Conservation (phyloP, 345 rosid species). For the Excoecaria cochinchinensis region DNA sequence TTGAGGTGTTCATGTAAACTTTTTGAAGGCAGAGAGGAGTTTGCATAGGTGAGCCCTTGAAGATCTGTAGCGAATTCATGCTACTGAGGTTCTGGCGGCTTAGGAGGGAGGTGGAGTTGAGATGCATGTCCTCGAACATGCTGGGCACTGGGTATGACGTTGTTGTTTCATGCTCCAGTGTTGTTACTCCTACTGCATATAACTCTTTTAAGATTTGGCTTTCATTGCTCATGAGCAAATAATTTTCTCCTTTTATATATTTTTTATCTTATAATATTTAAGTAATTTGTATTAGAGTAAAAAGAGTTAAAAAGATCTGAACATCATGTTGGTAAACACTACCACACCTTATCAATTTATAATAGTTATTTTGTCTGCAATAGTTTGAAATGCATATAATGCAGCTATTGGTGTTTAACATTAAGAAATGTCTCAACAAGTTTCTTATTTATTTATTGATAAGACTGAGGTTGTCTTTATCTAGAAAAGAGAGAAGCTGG, state of each 20-base stretch:
- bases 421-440: no score
- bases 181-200: background rate
- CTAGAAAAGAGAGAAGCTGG: no score
- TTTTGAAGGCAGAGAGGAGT: slow-evolving; percentile 95
- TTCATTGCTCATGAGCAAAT: background rate
- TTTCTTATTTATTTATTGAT: no score
- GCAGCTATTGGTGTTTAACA: no score
- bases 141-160: slow-evolving; percentile 94
- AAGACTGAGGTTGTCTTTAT: no score
- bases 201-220: background rate
- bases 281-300: no score
- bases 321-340: no score
- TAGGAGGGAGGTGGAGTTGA: slow-evolving; percentile 90
- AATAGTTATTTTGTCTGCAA: no score
- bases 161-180: slow-evolving; percentile 10
- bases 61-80: slow-evolving; percentile 91
- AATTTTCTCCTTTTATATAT: background rate
- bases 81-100: slow-evolving; percentile 79
- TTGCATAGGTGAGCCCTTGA: slow-evolving; percentile 92
- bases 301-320: no score
- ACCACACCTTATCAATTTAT: no score
- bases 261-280: no score
- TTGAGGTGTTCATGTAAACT: slow-evolving; percentile 82
- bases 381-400: no score
- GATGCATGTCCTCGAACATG: slow-evolving; percentile 97